Evolutionary conservation across 352 stramenopile genomes (phyloP), one percentile per base, ranked within the genome.

Genomic region (Chrysophaeum taylorii): DNA sequence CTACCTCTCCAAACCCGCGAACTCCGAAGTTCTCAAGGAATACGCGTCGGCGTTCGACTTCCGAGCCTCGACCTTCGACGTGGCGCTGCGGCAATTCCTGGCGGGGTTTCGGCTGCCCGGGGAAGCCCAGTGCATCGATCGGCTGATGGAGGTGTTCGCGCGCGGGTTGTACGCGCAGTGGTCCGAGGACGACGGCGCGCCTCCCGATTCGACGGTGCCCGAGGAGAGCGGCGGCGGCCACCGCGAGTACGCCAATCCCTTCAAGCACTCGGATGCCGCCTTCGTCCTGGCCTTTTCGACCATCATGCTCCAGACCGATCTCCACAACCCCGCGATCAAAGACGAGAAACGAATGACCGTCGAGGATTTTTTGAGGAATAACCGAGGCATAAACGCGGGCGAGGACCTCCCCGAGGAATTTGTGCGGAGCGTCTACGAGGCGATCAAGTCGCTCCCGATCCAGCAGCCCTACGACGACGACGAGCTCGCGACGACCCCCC

Each of bases 41-140:
- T 94, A 92, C 76, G 73, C 82, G 21, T 50, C 75, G 29, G 91
- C 95, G 74, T 97, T 98, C 70, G 86, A 98, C 72, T 98, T 98
- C 77, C 78, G 78, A 12, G 85, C 87, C 14, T 75, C 88, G 14
- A 73, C 80, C 0, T 87, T 98, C 73, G 90, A 96, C 70, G 82
- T 92, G 37, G 88, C 90, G 4, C 72, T 99, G 42, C 86, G 93
- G 36, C 82, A 87, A 52, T 98, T 97, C 70, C 81, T 99, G 37
- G 84, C 83, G 0, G 88, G 87, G 36, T 99, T 99, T 74, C 86
- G 93, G 36, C 78, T 99, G 36, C 96, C 96, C 0, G 94, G 94
- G 12, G 94, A 99, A 79, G 94, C 94, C 0, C 95, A 99, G 78
- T 96, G 95, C 74, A 98, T 99, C 64, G 94, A 98, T 77, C 85